phyloP scores from a whole-genome alignment of 257 asterid species.

The Voacanga thouarsii region DNA sequence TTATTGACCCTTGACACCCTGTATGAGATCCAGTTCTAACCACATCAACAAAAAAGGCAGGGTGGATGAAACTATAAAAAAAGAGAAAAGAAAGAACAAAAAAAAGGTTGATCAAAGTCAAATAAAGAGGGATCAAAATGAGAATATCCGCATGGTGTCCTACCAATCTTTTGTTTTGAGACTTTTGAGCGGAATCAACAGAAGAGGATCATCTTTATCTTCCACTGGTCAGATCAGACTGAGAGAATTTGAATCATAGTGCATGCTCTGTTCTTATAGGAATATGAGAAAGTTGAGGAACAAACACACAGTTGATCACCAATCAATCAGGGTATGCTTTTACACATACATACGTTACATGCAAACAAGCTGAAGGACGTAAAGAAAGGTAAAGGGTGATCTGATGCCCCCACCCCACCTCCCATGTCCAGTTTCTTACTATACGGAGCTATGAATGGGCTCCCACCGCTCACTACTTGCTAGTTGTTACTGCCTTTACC shows the following conservation, averaged over 20 bases:
- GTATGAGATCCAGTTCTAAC: not conserved
- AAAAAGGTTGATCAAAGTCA: not conserved
- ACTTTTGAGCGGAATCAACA: slow-evolving; percentile 11
- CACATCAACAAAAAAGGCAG: not conserved
- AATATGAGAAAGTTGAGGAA: slow-evolving; percentile 38
- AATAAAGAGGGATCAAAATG: not conserved
- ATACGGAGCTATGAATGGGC: no score
- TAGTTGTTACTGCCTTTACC: no score
- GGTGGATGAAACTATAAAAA: no score
- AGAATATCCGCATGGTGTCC: slow-evolving; percentile 9
- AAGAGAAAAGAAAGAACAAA: no score
- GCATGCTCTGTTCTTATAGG: slow-evolving; percentile 23
- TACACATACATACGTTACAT: not conserved
- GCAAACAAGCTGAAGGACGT: not conserved
- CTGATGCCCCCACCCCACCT: not conserved
- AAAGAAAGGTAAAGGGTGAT: not conserved
- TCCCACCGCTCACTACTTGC: no score
- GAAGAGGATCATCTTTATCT: slow-evolving; percentile 11
- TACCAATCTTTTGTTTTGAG: not conserved
- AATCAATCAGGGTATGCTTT: not conserved
- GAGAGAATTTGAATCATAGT: slow-evolving; percentile 25
- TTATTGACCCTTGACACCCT: not conserved
- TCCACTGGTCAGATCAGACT: slow-evolving; percentile 13
- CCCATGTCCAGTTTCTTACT: no score
- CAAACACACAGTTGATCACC: not conserved